phyloP scores from a whole-genome alignment of 441 rosid species.

The Populus hybrid region DNA sequence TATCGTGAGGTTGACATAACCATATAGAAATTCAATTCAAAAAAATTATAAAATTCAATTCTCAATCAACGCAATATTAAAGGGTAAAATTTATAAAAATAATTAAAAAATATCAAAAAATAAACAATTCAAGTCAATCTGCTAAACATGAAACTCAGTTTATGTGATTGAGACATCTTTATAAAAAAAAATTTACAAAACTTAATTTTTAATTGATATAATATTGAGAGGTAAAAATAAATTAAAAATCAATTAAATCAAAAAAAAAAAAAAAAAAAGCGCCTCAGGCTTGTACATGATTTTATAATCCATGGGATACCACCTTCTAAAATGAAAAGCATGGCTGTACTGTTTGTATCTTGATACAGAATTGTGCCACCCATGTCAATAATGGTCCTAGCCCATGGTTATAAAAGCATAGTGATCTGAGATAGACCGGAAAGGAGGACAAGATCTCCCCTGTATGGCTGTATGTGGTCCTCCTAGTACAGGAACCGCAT shows the following conservation, averaged over 20 bases:
- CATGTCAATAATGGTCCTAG: not conserved
- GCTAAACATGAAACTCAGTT: fast-evolving
- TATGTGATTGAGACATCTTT: fast-evolving
- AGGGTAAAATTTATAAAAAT: too few relatives aligned
- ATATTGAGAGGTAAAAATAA: too few relatives aligned
- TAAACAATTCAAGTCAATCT: fast-evolving
- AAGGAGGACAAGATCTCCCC: too few relatives aligned
- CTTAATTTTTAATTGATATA: too few relatives aligned
- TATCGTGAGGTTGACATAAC: too few relatives aligned
- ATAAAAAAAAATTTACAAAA: too few relatives aligned
- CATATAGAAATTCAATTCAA: fast-evolving
- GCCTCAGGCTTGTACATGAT: not conserved
- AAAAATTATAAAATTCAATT: too few relatives aligned
- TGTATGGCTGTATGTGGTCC: too few relatives aligned
- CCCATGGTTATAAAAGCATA: not conserved
- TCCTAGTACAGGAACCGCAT: too few relatives aligned
- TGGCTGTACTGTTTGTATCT: not conserved
- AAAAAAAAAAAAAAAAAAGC: too few relatives aligned
- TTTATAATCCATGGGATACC: not conserved
- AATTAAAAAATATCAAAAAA: too few relatives aligned
- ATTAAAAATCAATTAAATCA: too few relatives aligned
- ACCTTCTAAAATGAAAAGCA: not conserved
- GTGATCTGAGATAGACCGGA: not conserved
- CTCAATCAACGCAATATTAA: fast-evolving
- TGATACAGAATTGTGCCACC: not conserved